Base-by-base conservation (phyloP, 805 yeast genomes). In the Cyberlindnera sargentensis region DNA sequence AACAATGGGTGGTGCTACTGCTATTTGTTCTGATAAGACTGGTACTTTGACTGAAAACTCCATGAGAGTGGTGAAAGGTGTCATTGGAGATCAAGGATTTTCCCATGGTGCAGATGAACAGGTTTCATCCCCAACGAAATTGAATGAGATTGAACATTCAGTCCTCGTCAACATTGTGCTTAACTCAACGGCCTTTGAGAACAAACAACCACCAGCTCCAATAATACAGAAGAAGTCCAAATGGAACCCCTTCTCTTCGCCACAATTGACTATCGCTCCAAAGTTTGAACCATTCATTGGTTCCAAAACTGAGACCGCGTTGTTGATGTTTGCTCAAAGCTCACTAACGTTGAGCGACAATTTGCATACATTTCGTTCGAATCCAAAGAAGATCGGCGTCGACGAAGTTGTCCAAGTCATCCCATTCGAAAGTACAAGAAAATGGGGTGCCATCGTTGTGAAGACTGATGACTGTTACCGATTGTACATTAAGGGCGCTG, bases 1-100 rank as follows among this genome's bases (percentile, higher is more conserved):
- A 65, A 93, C 96, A 15, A 91, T 93, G 98, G 99, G 99, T 36
- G 88, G 95, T 38, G 99, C 97, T 2, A 93, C 98, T 10, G 93
- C 96, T 4, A 74, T 93, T 41, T 93, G 99, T 64, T 89, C 97
- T 0, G 99, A 93, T 67, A 91, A 93, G 63, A 93, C 99, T 1
- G 99, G 99, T 47, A 93, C 99, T 9, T 72, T 93, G 45, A 93
- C 99, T 2, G 95, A 89, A 62, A 93, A 93, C 63, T 74, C 72
- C 56, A 93, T 93, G 99, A 77, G 88, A 33, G 89, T 93, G 5
- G 96, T 89, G 8, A 76, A 73, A 44, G 95, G 93, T 3, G 66
- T 76, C 26, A 57, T 89, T 30, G 95, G 93, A 8, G 62, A 64
- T 35, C 45, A 63, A n/a, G 69, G 68, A 37, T 80, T 83, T 52